These are phyloP conservation scores for Epicoccum nigrum DNA, from an alignment of 2,329 filamentous ascomycete genomes.

Conservation along the genomic window DNA sequence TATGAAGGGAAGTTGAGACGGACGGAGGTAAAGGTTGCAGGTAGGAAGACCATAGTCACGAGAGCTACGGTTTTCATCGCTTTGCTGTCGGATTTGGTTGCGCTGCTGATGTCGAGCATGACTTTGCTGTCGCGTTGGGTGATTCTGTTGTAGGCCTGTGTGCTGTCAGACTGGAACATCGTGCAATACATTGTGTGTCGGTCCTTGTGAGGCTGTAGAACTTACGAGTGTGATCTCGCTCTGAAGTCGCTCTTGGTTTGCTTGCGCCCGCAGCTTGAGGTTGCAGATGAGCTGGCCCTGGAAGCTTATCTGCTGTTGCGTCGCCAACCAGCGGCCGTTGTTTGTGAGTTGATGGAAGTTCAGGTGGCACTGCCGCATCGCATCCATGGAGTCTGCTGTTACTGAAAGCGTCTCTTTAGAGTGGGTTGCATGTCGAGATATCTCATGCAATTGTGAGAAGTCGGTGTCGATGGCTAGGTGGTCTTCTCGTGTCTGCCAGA, in stretches of 20 bases:
- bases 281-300: slow-evolving; percentile 21
- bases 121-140: slow-evolving; percentile 25
- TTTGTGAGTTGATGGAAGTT: neutral
- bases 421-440: slow-evolving; percentile 24
- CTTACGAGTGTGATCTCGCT: slow-evolving; percentile 27
- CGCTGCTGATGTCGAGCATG: slow-evolving; percentile 23
- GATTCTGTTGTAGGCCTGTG: slow-evolving; percentile 26
- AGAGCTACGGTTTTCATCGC: slow-evolving; percentile 26
- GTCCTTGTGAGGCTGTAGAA: neutral
- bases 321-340: neutral
- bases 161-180: no score
- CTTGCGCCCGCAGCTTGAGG: slow-evolving; percentile 15
- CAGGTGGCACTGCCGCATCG: neutral
- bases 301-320: slow-evolving; percentile 2
- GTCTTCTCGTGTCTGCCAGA: no score
- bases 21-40: slow-evolving; percentile 28
- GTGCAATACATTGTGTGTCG: no score
- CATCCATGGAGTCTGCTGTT: slow-evolving; percentile 13
- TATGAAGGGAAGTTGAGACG: neutral
- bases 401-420: slow-evolving; percentile 21
- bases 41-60: slow-evolving; percentile 30
- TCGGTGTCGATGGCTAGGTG: no score
- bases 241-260: slow-evolving; percentile 26
- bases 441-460: slow-evolving; percentile 18
- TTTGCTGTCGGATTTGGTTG: slow-evolving; percentile 21